phyloP scores from a whole-genome alignment of 2,329 filamentous ascomycete species.

The Exophiala sideris region DNA sequence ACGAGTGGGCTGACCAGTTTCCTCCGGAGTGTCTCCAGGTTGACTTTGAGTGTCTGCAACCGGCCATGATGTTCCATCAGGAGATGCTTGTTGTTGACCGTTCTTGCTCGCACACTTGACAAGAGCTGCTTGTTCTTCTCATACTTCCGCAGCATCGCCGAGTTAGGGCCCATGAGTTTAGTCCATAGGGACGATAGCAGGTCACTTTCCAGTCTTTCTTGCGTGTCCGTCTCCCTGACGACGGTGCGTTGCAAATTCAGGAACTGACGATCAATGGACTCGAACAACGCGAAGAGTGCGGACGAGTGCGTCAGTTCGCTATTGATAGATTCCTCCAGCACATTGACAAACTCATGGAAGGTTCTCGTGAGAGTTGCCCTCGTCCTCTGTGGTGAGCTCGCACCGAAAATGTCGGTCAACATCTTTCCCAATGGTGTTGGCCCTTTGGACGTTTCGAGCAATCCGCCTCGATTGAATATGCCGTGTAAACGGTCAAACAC shows the following conservation, averaged over 20 bases:
- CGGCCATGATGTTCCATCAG: conserved; percentile 83
- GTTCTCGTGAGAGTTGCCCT: conserved; percentile 77
- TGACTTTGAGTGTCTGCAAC: conserved; percentile 78
- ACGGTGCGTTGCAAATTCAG: conserved; percentile 82
- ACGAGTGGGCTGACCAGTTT: conserved; percentile 84
- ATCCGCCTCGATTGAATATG: conserved; percentile 59
- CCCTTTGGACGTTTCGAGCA: conserved; percentile 37
- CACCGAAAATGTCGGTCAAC: conserved; percentile 71
- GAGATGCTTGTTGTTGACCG: conserved; percentile 80
- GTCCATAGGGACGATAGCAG: conserved; percentile 83
- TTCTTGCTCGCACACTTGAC: conserved; percentile 73
- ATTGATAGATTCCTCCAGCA: conserved; percentile 85
- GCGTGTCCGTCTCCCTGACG: conserved; percentile 74
- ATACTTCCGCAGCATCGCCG: conserved; percentile 76
- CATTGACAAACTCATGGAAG: conserved; percentile 80
- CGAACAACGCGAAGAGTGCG: conserved; percentile 82
- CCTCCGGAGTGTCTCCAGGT: conserved; percentile 76
- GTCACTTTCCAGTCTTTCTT: conserved; percentile 77
- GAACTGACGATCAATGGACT: conserved; percentile 86
- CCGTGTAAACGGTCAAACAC: conserved; percentile 82
- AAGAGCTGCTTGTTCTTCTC: conserved; percentile 84
- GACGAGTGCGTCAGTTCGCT: conserved; percentile 78
- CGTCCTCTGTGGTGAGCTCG: conserved; percentile 76
- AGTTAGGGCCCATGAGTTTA: conserved; percentile 73
- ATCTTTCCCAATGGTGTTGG: conserved; percentile 68